Percentiles rank a stretch among this genome's conserved stretches.
Evolutionary conservation across 2,329 filamentous ascomycete species (phyloP).

Genomic region (Penicillium psychrosexuale): DNA sequence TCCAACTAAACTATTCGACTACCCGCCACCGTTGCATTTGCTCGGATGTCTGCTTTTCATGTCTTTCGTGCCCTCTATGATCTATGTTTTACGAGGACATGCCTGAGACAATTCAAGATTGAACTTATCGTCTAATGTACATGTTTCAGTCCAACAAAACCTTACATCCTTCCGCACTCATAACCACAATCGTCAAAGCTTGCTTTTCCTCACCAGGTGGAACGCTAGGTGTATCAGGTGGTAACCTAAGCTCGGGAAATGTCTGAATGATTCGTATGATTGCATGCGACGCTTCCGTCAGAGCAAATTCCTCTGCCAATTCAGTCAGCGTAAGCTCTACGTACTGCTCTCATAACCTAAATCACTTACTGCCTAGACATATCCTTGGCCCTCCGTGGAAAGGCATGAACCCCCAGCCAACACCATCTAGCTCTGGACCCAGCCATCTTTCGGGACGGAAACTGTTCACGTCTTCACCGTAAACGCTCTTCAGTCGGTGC

Average conservation of each 20-base stretch:
- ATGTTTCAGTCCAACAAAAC: constrained; percentile 17
- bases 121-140: no score
- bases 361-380: constrained; percentile 2
- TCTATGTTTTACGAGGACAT: no score
- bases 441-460: constrained; percentile 6
- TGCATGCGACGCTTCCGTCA: constrained; percentile 3
- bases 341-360: background rate
- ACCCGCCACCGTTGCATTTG: no score
- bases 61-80: no score
- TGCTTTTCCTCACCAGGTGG: constrained; percentile 23
- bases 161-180: constrained; percentile 24
- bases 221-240: constrained; percentile 4
- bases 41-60: no score
- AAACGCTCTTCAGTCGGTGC: no score
- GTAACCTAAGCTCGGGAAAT: constrained; percentile 4
- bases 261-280: constrained; percentile 14
- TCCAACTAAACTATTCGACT: no score
- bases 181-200: constrained; percentile 21
- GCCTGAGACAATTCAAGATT: no score
- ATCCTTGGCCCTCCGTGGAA: constrained; percentile 1
- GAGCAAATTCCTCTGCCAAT: constrained; percentile 1
- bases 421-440: background rate
- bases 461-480: background rate
- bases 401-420: constrained; percentile 6
- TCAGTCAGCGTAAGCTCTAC: background rate